Evolutionary conservation across 202 grass and related monocot genomes (phyloP).

Genomic region (Musa balbisiana): DNA sequence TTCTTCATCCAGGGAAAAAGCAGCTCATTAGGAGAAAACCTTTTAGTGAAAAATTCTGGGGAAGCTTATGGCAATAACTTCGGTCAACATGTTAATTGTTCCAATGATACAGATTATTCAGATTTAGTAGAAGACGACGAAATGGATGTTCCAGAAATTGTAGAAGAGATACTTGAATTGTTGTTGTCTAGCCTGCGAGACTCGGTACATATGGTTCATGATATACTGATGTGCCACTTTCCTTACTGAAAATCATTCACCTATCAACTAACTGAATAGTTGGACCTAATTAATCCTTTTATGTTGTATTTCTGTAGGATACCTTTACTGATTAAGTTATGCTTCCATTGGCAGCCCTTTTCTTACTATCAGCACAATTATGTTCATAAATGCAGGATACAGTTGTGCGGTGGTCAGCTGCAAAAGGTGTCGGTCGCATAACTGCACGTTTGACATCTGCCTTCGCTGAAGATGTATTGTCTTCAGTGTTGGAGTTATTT

Average conservation of each 20-base stretch:
- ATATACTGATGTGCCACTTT: constrained; percentile 5
- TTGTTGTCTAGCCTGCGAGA: constrained; percentile 83
- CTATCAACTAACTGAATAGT: too few relatives aligned
- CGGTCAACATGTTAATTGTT: constrained; percentile 23
- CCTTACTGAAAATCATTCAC: too few relatives aligned
- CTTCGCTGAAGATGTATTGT: constrained; percentile 82
- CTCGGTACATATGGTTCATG: constrained; percentile 52
- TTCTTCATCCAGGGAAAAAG: constrained; percentile 48
- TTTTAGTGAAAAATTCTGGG: constrained; percentile 40
- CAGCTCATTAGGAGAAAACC: constrained; percentile 63
- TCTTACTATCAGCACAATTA: constrained; percentile 5
- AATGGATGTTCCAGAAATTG: constrained; percentile 88
- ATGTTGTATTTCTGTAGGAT: too few relatives aligned
- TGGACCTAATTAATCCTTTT: too few relatives aligned
- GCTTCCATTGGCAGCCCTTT: neutral
- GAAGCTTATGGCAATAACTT: constrained; percentile 32
- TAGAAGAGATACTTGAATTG: constrained; percentile 77
- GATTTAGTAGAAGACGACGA: constrained; percentile 49
- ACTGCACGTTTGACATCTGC: constrained; percentile 81
- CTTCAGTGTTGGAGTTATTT: constrained; percentile 84
- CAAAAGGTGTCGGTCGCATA: constrained; percentile 92
- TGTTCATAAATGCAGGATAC: constrained; percentile 54
- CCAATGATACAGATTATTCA: constrained; percentile 23
- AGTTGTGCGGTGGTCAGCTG: constrained; percentile 93
- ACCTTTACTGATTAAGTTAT: neutral